A percentile compares a stretch with the other conserved stretches of the same genome.
Evolutionary conservation across 257 asterid genomes (phyloP).

Genomic region (Solanum virginianum): DNA sequence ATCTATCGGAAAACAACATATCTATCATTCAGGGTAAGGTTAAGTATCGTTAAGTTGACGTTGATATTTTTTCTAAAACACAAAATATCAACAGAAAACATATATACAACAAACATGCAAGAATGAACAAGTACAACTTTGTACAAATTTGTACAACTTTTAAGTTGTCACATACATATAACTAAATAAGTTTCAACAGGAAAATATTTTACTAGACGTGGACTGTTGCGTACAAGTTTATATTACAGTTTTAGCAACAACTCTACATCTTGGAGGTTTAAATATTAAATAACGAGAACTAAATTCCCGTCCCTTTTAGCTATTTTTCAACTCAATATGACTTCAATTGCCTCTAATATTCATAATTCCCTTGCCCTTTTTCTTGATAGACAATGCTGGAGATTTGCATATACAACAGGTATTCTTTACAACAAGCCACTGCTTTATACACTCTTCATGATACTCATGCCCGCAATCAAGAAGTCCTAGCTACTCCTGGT

Average conservation of each 20-base stretch:
- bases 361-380: constrained; percentile 13
- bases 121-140: constrained; percentile 20
- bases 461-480: constrained; percentile 68
- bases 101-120: constrained; percentile 5
- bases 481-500: constrained; percentile 30
- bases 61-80: not conserved
- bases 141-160: constrained; percentile 42
- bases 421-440: constrained; percentile 61
- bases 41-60: not conserved
- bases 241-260: not conserved
- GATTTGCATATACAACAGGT: constrained; percentile 52
- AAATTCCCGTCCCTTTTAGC: too few species aligned
- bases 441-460: constrained; percentile 53
- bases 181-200: constrained; percentile 6
- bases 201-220: constrained; percentile 8
- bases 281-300: not conserved
- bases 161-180: constrained; percentile 12
- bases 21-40: not conserved
- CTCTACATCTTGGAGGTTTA: constrained; percentile 19
- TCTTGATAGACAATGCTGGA: not conserved
- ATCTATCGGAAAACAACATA: not conserved
- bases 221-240: constrained; percentile 38
- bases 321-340: too few species aligned
- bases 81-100: not conserved
- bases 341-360: not conserved